phyloP scores from a whole-genome alignment of 2,329 filamentous ascomycete genomes.

The Pseudogymnoascus sp. region DNA sequence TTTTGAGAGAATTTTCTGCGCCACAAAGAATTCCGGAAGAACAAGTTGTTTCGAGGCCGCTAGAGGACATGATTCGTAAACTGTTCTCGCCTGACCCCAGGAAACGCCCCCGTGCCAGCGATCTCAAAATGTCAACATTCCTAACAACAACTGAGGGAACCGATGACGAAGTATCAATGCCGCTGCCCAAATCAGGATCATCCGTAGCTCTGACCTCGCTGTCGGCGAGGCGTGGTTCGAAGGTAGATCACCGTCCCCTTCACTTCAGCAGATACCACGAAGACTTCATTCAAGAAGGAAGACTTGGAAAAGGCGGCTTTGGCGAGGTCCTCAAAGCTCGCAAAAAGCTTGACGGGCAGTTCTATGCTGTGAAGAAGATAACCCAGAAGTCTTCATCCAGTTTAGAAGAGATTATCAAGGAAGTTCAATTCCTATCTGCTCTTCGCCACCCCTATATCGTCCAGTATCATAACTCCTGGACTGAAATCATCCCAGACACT shows the following conservation, averaged over 20 bases:
- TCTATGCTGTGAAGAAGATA: slow-evolving; percentile 97
- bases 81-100: slow-evolving; percentile 81
- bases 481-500: slow-evolving; percentile 58
- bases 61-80: slow-evolving; percentile 72
- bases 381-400: slow-evolving; percentile 70
- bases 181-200: slow-evolving; percentile 48
- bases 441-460: slow-evolving; percentile 84
- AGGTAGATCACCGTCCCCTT: slow-evolving; percentile 2
- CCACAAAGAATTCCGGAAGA: slow-evolving; percentile 65
- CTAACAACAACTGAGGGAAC: slow-evolving; percentile 3
- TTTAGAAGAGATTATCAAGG: slow-evolving; percentile 72
- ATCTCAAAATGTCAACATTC: slow-evolving; percentile 4
- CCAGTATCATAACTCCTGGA: slow-evolving; percentile 92
- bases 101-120: slow-evolving; percentile 74
- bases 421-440: slow-evolving; percentile 82
- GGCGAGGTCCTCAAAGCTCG: slow-evolving; percentile 93
- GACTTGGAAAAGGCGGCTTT: slow-evolving; percentile 87
- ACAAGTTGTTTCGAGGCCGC: slow-evolving; percentile 60
- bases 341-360: slow-evolving; percentile 85
- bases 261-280: slow-evolving; percentile 56
- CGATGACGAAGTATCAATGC: slow-evolving; percentile 29
- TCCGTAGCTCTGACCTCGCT: slow-evolving; percentile 40
- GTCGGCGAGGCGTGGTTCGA: slow-evolving; percentile 17
- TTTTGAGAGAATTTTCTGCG: slow-evolving; percentile 68
- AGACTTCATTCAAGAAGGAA: slow-evolving; percentile 85